Base-by-base conservation (phyloP, 2,329 filamentous ascomycete genomes). In the Aspergillus texensis region DNA sequence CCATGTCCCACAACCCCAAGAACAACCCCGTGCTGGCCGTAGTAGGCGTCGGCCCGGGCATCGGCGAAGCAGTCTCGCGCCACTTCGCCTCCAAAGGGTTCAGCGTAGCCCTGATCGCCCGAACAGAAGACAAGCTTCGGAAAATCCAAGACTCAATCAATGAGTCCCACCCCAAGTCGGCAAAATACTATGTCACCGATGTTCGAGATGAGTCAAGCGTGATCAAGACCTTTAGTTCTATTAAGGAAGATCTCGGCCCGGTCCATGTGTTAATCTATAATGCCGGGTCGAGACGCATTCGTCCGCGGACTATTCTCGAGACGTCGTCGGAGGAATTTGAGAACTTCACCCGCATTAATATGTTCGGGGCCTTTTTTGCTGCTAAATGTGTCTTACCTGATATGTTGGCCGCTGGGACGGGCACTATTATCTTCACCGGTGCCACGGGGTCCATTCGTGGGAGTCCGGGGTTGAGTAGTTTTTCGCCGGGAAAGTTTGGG, bases 401-500 rank as follows among this genome's bases (percentile, higher is more conserved):
- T 58, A 67, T 66, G 65, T 24, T 65, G 4, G 55, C 57, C 19
- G 59, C 30, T 6, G 64, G 57, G 6, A 6, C 8, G 11, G 64
- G 65, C 2, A 67, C 65, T 48, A 53, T 67, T 30, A 30, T 67
- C 14, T 67, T 65, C 32, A 67, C 65, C 10, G 65, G 65, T 11
- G 65, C 65, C 5, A 67, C 65, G 19, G 65, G 53, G 3, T 67
- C 65, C 36, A 50, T 67, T 3, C 59, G 65, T 2, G 65, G 63
- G 8, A 67, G 64, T 60, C 57, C 60, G 2, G 65, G 65, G 24
- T 24, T 67, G 41, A 59, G 63, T 36, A 53, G 59, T 5, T 67
- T 67, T 28, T 67, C 65, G 36, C 65, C 65, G 30, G 65, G 61
- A 1, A 67, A 67, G 60, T 67, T 67, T 57, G 65, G 65, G 24